Evolutionary conservation across 225 moss, liverwort and hornwort genomes (phyloP).

Genomic region (Anthoceros angustus): DNA sequence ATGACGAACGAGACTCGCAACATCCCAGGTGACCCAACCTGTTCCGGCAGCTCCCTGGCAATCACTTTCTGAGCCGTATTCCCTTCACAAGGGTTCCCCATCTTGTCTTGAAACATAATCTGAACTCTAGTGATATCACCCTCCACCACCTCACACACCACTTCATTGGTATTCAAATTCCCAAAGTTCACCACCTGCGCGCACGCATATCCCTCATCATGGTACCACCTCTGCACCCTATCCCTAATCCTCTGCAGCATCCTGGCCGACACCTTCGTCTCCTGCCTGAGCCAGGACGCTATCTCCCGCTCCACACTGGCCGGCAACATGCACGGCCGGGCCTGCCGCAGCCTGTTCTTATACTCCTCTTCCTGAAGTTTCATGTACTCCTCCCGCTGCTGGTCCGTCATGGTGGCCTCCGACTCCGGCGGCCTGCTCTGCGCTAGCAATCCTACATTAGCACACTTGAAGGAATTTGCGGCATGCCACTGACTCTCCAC

Average conservation of each 20-base stretch:
- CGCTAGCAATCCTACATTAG: conserved; percentile 83
- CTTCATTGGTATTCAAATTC: conserved; percentile 85
- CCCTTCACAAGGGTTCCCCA: conserved; percentile 71
- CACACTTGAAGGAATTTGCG: conserved; percentile 85
- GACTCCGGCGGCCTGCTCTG: conserved; percentile 58
- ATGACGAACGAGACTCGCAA: not conserved
- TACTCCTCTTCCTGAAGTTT: conserved; percentile 95
- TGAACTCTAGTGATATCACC: conserved; percentile 84
- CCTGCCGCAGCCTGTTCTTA: conserved; percentile 66
- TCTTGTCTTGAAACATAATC: conserved; percentile 80
- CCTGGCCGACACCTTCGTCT: conserved; percentile 81
- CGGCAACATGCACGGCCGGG: conserved; percentile 89
- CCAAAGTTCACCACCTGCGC: conserved; percentile 92
- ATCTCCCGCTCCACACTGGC: conserved; percentile 84
- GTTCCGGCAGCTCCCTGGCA: conserved; percentile 62
- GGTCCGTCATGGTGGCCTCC: conserved; percentile 73
- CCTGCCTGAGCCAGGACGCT: conserved; percentile 73
- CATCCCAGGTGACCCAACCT: conserved; percentile 20
- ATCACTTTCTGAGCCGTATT: conserved; percentile 66
- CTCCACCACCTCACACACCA: conserved; percentile 87
- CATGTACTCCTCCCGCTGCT: conserved; percentile 80
- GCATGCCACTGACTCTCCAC: conserved; percentile 97
- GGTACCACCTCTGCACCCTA: conserved; percentile 90
- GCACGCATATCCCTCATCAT: conserved; percentile 93
- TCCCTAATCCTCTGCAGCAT: conserved; percentile 92